Percentiles rank a stretch among this genome's conserved stretches.
Conservation (phyloP, 2,329 filamentous ascomycete species). For the Pyrenochaeta sp. region DNA sequence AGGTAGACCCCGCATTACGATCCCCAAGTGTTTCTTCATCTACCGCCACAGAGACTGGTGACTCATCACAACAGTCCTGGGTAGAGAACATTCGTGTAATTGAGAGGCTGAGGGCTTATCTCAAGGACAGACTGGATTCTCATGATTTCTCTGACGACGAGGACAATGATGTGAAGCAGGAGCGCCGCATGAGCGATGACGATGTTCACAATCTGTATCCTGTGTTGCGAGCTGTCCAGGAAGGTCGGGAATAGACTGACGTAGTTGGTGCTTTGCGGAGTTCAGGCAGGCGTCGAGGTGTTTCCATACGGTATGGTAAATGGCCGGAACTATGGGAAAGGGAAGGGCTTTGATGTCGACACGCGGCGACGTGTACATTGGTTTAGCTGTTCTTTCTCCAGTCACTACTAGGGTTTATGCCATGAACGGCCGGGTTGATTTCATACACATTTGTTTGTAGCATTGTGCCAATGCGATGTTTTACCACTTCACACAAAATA, state of each 20-base stretch:
- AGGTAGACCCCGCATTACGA: constrained; percentile 50
- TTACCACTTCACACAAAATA: constrained; percentile 5
- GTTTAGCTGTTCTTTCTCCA: constrained; percentile 11
- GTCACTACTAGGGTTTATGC: constrained; percentile 14
- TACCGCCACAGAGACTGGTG: constrained; percentile 43
- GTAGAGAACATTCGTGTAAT: constrained; percentile 72
- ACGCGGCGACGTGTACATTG: constrained; percentile 2
- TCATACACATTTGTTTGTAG: constrained; percentile 14
- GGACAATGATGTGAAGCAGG: constrained; percentile 41
- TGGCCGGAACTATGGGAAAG: constrained; percentile 7
- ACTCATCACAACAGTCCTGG: constrained; percentile 61
- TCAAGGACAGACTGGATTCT: constrained; percentile 63
- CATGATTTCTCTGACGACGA: constrained; percentile 57
- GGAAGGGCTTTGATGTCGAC: constrained; percentile 13
- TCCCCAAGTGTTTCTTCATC: constrained; percentile 51
- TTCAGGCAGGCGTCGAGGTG: constrained; percentile 26
- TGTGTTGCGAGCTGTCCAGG: constrained; percentile 51
- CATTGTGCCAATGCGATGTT: constrained; percentile 21
- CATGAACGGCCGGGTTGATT: constrained; percentile 12
- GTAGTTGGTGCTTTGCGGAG: constrained; percentile 19
- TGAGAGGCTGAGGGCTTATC: constrained; percentile 66
- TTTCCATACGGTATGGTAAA: background rate
- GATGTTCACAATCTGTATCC: constrained; percentile 52
- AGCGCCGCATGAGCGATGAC: constrained; percentile 47
- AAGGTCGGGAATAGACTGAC: constrained; percentile 43